Evolutionary conservation across 495 filamentous ascomycete genomes (phyloP), one percentile per base, ranked within the genome.

Genomic region (Jackrogersella multiformis): DNA sequence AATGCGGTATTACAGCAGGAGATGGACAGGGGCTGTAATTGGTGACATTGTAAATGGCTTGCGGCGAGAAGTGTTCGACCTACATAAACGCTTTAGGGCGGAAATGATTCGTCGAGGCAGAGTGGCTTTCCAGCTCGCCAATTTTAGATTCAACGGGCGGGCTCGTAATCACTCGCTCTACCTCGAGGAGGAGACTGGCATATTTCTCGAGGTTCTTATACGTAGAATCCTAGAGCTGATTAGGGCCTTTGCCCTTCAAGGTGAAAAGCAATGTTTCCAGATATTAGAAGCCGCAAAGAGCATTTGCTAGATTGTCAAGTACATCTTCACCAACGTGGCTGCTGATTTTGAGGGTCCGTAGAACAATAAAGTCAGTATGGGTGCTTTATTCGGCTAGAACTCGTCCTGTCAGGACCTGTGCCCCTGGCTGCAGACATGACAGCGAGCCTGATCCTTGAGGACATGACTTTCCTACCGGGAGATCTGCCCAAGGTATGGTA

Each of bases 401-500:
- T 13, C 2, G 16, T 9, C 3, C 30, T 24, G 8, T 21, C n/a
- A 45, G 1, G n/a, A 10, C 5, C 8, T 5, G 28, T 23, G 6
- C 30, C 49, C 18, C 20, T 24, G 52, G 35, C 5, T 61, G 34
- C 10, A 61, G 36, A 15, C 24, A 52, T 41, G 57, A 61, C 2
- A 61, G 35, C 21, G 44, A 61, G 2, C 57, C 45, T 1, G 5
- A 2, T 9, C 1, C 24, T 34, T 4, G 2, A 5, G 23, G 28
- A 4, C 16, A 10, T 42, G 13, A 23, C 32, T 41, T 30, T 9
- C 20, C 21, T 41, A 32, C 42, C 24, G 23, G 35, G 12, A 61
- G 45, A 9, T 36, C 13, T 51, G 18, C 34, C 45, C 45, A 61
- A n/a, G 21, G 7, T 16, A 34, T 34, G 18, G 10, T 0, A 4